Percentiles rank a stretch among this genome's conserved stretches.
phyloP scores from a whole-genome alignment of 2,329 filamentous ascomycete genomes.

The Thelonectria olida region DNA sequence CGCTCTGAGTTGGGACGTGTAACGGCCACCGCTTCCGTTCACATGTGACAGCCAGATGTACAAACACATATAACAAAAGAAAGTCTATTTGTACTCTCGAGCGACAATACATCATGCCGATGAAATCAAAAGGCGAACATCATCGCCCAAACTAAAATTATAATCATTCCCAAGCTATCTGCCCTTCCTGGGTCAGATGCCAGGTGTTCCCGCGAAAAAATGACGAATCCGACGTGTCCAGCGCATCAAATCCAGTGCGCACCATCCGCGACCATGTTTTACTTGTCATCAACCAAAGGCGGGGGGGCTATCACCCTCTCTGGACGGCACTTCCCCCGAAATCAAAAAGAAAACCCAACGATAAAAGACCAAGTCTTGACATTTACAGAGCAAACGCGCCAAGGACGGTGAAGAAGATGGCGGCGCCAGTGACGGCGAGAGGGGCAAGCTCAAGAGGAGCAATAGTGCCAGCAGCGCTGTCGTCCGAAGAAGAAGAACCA shows the following conservation, averaged over 20 bases:
- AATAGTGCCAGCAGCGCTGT: conserved; percentile 42
- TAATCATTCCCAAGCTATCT: conserved; percentile 38
- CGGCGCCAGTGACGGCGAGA: conserved; percentile 47
- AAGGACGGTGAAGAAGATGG: conserved; percentile 49
- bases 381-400: conserved; percentile 52
- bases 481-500: conserved; percentile 27
- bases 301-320: neutral
- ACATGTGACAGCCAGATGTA: neutral
- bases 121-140: conserved; percentile 33
- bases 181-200: conserved; percentile 37
- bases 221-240: conserved; percentile 34
- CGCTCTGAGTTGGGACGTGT: no score
- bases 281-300: conserved; percentile 34
- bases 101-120: conserved; percentile 21
- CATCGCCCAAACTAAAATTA: conserved; percentile 41
- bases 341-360: conserved; percentile 20
- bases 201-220: conserved; percentile 38
- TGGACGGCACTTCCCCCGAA: conserved; percentile 21
- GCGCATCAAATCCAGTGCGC: conserved; percentile 35
- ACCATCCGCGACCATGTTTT: conserved; percentile 26
- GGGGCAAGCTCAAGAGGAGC: conserved; percentile 42
- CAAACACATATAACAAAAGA: conserved; percentile 16
- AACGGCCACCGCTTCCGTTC: no score
- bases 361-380: conserved; percentile 1
- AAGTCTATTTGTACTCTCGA: conserved; percentile 37